Evolutionary conservation across 2,329 filamentous ascomycete genomes (phyloP), one percentile per base, ranked within the genome.

Genomic region (Hymenoscyphus fraxineus): DNA sequence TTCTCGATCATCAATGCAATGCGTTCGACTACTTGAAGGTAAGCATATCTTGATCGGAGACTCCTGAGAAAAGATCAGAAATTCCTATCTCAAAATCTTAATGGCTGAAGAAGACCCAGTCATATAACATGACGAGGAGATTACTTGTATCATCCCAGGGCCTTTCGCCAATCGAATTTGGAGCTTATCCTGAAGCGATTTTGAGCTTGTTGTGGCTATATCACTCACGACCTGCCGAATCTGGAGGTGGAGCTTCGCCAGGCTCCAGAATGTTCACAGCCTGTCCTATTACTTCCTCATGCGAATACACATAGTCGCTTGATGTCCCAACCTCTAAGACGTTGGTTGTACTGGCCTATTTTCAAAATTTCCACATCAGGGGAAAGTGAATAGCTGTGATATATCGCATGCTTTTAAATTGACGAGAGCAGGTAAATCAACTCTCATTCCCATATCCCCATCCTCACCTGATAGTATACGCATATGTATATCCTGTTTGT

Each of bases 271-370:
- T 65, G 32, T 68, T 76, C 3, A 77, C 73, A 44, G 66, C 74
- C 1, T 80, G 78, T 77, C 72, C 77, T 2, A 73, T 79, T 27
- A 69, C 74, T 2, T 64, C 77, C 15, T 68, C 74, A 6, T 65
- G 70, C 1, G 72, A 74, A 15, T 78, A 73, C 62, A 73, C 74
- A 16, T 66, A 64, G 2, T 58, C 78, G 55, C 66, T 79, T n/a
- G 67, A 69, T 9, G 51, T 68, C 41, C 70, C 70, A 32, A 70
- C 70, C 19, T 73, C 76, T 0, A 77, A 78, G 35, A 76, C 76
- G 1, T 69, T 80, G 59, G 63, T 77, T 1, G 65, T 80, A 12
- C 61, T 80, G 35, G 76, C 75, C 3, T 70, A 77, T 64, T 80
- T 77, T 65, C 72, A 75, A 1, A 66, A 77, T 6, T 60, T 78